phyloP scores from a whole-genome alignment of 768 basidiomycete species.

The Chalciporus sphaerocephalus region DNA sequence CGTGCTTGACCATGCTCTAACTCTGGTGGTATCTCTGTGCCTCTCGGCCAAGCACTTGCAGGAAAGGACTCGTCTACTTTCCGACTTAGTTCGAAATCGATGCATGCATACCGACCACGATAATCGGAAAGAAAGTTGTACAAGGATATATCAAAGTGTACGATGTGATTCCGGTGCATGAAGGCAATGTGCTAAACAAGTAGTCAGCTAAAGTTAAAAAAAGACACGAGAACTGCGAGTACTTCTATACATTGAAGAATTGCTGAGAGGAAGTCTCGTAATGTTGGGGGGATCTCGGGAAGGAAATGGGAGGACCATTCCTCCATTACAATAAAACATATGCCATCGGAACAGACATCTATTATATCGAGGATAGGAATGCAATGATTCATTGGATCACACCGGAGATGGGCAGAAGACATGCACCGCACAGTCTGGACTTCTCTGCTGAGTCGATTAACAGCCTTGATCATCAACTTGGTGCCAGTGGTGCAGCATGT shows the following conservation, averaged over 20 bases:
- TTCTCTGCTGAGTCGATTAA: conserved; percentile 60
- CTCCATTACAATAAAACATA: conserved; percentile 75
- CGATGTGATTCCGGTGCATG: conserved; percentile 63
- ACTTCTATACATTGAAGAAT: conserved; percentile 71
- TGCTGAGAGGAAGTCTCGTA: conserved; percentile 50
- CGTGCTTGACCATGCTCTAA: conserved; percentile 45
- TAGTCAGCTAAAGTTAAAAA: neutral
- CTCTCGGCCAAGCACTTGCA: conserved; percentile 41
- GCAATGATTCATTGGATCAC: conserved; percentile 68
- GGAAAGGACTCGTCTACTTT: conserved; percentile 43
- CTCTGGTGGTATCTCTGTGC: conserved; percentile 71
- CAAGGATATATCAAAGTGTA: conserved; percentile 69
- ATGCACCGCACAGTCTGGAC: conserved; percentile 54
- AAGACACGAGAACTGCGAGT: neutral
- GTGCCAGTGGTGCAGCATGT: conserved; percentile 45
- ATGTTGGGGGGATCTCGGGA: conserved; percentile 45
- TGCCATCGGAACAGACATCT: conserved; percentile 44
- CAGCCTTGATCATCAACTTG: conserved; percentile 65
- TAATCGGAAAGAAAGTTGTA: conserved; percentile 67
- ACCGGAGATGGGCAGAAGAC: conserved; percentile 46
- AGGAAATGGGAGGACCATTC: conserved; percentile 70
- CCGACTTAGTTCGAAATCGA: conserved; percentile 68
- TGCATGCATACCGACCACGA: conserved; percentile 61
- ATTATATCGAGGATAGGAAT: conserved; percentile 70
- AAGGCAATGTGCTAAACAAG: conserved; percentile 56